phyloP scores from a whole-genome alignment of 768 basidiomycete species.

The Pleurotus ostreatus region DNA sequence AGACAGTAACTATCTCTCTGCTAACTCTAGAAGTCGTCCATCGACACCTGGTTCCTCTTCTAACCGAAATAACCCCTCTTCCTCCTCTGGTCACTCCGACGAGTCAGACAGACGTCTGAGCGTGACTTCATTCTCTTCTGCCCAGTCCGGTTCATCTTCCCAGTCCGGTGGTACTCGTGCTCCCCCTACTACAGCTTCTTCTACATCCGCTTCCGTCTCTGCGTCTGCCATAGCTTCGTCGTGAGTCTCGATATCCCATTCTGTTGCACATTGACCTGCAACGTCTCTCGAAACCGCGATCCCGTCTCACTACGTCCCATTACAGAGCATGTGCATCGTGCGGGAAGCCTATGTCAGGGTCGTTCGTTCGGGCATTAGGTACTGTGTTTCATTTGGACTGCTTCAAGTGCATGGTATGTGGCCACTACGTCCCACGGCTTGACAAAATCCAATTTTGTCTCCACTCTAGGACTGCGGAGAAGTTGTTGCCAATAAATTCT shows the following conservation, averaged over 20 bases:
- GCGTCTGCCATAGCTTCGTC: constrained; percentile 44
- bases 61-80: constrained; percentile 39
- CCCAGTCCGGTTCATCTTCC: constrained; percentile 50
- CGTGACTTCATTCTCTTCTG: constrained; percentile 46
- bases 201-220: constrained; percentile 37
- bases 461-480: constrained; percentile 82
- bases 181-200: constrained; percentile 49
- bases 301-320: constrained; percentile 17
- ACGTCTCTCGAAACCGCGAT: background rate
- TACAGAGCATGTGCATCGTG: constrained; percentile 72
- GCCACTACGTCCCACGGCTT: background rate
- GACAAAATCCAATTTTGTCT: constrained; percentile 11
- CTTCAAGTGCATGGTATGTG: constrained; percentile 92
- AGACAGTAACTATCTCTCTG: constrained; percentile 39
- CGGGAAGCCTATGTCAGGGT: constrained; percentile 83
- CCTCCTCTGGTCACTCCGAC: constrained; percentile 52
- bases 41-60: constrained; percentile 46
- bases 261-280: background rate
- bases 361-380: constrained; percentile 92
- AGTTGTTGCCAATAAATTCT: constrained; percentile 97
- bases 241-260: constrained; percentile 37
- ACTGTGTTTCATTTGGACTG: constrained; percentile 96
- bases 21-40: constrained; percentile 49
- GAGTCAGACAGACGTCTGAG: constrained; percentile 43
- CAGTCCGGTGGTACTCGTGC: constrained; percentile 34